Evolutionary conservation across 2,329 filamentous ascomycete genomes (phyloP).

Genomic region (Cadophora luteo-olivacea): DNA sequence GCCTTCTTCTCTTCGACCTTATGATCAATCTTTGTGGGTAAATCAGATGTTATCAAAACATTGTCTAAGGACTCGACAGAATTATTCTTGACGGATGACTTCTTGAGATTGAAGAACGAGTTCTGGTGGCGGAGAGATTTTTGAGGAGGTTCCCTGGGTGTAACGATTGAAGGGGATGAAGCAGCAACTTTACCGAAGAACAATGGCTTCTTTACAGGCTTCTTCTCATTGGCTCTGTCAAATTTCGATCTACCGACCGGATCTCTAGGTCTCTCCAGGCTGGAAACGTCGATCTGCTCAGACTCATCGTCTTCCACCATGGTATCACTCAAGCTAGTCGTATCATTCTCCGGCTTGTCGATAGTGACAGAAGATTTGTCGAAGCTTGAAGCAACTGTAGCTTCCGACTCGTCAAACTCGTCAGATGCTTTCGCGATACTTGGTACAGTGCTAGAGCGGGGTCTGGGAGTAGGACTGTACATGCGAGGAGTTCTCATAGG

Average conservation of each 20-base stretch:
- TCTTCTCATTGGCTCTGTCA: neutral
- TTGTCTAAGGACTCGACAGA: conserved; percentile 1
- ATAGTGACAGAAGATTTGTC: conserved; percentile 1
- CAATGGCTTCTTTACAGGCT: neutral
- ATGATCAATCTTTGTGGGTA: neutral
- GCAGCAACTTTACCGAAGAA: neutral
- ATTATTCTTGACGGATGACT: neutral
- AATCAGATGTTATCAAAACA: neutral
- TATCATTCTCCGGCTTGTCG: neutral
- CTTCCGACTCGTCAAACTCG: neutral
- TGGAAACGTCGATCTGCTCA: neutral
- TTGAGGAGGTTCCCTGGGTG: neutral
- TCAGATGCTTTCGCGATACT: neutral
- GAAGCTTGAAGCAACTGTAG: neutral
- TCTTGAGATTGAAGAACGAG: conserved; percentile 11
- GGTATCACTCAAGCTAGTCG: neutral
- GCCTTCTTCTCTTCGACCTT: neutral
- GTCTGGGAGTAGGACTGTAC: neutral
- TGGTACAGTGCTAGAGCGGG: neutral
- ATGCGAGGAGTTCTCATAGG: neutral
- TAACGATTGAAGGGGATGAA: neutral
- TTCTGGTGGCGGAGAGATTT: neutral
- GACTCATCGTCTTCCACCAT: conserved; percentile 1
- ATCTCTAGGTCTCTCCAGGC: conserved; percentile 10
- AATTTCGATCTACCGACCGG: conserved; percentile 11